These are phyloP conservation scores for Euryodendron excelsum DNA, from an alignment of 148 eudicot species.

Conservation along the genomic window DNA sequence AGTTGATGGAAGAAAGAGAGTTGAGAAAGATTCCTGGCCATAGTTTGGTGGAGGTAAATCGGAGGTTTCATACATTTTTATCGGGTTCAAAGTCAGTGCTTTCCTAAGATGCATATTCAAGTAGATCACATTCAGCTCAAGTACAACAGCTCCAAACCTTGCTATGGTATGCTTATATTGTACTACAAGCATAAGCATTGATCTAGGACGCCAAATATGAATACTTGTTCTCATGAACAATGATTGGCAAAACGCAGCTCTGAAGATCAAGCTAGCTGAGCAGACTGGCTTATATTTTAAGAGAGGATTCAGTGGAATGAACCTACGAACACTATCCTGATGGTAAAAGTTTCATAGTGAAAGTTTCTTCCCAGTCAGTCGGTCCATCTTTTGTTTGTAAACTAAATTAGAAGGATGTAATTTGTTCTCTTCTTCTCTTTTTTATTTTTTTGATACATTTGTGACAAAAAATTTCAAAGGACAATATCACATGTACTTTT, in stretches of 20 bases:
- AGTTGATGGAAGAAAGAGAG: constrained; percentile 19
- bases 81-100: constrained; percentile 1
- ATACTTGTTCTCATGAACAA: not conserved
- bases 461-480: too few species aligned
- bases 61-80: constrained; percentile 17
- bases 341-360: too few species aligned
- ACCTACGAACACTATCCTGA: not conserved
- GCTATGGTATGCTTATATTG: not conserved
- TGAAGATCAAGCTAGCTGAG: not conserved
- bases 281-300: not conserved
- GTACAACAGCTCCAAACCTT: not conserved
- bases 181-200: not conserved
- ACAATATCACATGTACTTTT: too few species aligned
- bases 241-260: not conserved
- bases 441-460: too few species aligned
- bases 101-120: not conserved
- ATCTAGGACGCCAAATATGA: not conserved
- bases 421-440: too few species aligned
- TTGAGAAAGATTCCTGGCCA: constrained; percentile 21
- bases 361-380: too few species aligned
- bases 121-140: not conserved
- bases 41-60: constrained; percentile 22
- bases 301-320: not conserved
- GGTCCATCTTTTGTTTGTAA: too few species aligned
- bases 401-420: too few species aligned